phyloP scores from a whole-genome alignment of 2,329 filamentous ascomycete genomes.

The Exophiala dermatitidis region DNA sequence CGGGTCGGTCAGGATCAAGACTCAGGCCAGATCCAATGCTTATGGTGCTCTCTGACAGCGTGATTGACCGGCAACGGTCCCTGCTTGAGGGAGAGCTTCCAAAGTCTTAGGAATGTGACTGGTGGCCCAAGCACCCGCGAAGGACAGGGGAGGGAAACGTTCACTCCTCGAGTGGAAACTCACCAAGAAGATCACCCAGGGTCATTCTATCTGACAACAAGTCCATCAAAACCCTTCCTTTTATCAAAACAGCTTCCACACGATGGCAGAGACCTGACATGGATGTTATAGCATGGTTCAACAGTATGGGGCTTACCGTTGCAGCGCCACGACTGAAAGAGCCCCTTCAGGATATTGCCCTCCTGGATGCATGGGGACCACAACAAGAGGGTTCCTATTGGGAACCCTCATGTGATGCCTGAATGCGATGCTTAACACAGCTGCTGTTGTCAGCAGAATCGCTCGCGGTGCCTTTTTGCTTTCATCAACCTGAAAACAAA shows the following conservation, averaged over 20 bases:
- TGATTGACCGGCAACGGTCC: too few species aligned
- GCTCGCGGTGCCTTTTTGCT: conserved; percentile 2
- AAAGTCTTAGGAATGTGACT: conserved; percentile 17
- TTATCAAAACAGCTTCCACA: neutral
- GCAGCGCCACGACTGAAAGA: neutral
- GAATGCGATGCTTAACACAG: too few species aligned
- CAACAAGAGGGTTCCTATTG: neutral
- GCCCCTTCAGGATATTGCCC: neutral
- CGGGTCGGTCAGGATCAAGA: conserved; percentile 16
- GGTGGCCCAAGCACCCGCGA: conserved; percentile 13
- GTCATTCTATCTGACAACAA: neutral
- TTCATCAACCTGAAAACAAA: conserved; percentile 20
- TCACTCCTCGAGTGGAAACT: neutral
- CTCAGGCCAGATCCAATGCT: neutral
- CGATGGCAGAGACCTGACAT: neutral
- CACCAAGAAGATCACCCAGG: neutral
- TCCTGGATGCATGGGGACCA: neutral
- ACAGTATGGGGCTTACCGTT: neutral
- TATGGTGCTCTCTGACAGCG: too few species aligned
- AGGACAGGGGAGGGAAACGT: conserved; percentile 6
- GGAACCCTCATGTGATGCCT: neutral
- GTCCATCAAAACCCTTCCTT: conserved; percentile 1
- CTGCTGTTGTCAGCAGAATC: neutral
- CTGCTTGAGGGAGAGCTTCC: too few species aligned
- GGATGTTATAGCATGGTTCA: neutral